phyloP scores from a whole-genome alignment of 192 early-diverging fungal species.

The Backusella luteola region DNA sequence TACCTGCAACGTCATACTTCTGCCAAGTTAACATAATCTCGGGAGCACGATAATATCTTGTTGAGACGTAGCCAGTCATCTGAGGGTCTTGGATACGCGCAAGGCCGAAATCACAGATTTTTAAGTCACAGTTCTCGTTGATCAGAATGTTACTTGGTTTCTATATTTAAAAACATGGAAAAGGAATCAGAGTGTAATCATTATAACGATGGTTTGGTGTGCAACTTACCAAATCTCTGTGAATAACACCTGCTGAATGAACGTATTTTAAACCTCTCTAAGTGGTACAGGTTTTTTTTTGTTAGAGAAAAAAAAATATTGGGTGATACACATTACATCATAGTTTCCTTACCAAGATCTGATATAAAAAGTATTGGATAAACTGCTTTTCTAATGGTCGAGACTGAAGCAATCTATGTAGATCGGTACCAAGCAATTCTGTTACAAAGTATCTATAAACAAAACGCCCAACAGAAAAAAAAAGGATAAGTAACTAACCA shows the following conservation, averaged over 20 bases:
- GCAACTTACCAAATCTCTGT: slow-evolving; percentile 79
- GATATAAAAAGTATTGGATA: slow-evolving; percentile 97
- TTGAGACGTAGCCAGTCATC: slow-evolving; percentile 98
- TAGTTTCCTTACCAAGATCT: slow-evolving; percentile 69
- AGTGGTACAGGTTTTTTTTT: slow-evolving; percentile 8
- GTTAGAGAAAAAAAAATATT: slow-evolving; percentile 1
- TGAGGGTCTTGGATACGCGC: slow-evolving; percentile 91
- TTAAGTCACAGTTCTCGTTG: slow-evolving; percentile 97
- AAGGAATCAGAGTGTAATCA: background rate
- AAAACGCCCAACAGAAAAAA: background rate
- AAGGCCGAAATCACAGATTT: slow-evolving; percentile 97
- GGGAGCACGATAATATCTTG: slow-evolving; percentile 95
- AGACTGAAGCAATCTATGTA: slow-evolving; percentile 87
- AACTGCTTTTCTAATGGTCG: slow-evolving; percentile 93
- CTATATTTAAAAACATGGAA: slow-evolving; percentile 20
- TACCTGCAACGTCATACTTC: slow-evolving; percentile 87
- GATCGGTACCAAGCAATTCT: slow-evolving; percentile 93
- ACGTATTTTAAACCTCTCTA: slow-evolving; percentile 87
- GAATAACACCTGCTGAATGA: slow-evolving; percentile 92
- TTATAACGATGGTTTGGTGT: background rate
- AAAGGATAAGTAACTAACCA: background rate
- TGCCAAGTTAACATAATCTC: slow-evolving; percentile 99
- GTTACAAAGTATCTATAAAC: slow-evolving; percentile 85
- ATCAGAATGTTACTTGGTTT: slow-evolving; percentile 96
- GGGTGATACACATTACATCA: slow-evolving; percentile 9